These are phyloP conservation scores for Mortierella antarctica DNA, from an alignment of 192 early-diverging fungal genomes.

Conservation along the genomic window DNA sequence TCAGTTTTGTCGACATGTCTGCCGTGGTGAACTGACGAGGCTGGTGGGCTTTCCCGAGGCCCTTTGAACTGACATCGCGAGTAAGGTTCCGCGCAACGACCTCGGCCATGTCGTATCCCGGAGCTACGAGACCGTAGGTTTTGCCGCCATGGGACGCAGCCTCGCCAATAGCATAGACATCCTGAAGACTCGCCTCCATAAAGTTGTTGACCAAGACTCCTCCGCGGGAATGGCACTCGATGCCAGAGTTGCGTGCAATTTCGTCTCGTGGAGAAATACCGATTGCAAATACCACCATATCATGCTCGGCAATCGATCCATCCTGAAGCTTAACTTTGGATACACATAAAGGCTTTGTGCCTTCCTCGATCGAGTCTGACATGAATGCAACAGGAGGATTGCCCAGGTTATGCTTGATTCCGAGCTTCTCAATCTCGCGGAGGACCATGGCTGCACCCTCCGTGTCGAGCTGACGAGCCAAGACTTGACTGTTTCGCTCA, in stretches of 20 bases:
- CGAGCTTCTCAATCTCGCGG: slow-evolving; percentile 65
- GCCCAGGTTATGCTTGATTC: slow-evolving; percentile 39
- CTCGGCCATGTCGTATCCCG: slow-evolving; percentile 81
- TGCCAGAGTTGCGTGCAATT: slow-evolving; percentile 60
- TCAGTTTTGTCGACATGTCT: slow-evolving; percentile 77
- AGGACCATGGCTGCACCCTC: slow-evolving; percentile 63
- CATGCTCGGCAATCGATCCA: slow-evolving; percentile 51
- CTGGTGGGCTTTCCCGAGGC: slow-evolving; percentile 30
- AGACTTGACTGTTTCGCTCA: slow-evolving; percentile 61
- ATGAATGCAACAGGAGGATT: slow-evolving; percentile 51
- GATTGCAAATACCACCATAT: slow-evolving; percentile 66
- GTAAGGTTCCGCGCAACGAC: slow-evolving; percentile 66
- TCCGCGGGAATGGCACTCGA: slow-evolving; percentile 61
- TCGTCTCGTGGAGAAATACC: slow-evolving; percentile 72
- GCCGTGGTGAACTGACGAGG: slow-evolving; percentile 58
- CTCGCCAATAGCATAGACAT: slow-evolving; percentile 74
- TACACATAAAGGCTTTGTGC: not conserved
- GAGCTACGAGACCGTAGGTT: slow-evolving; percentile 70
- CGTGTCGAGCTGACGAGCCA: slow-evolving; percentile 68
- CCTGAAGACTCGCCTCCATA: slow-evolving; percentile 54
- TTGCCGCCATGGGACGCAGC: slow-evolving; percentile 60
- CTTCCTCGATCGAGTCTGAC: slow-evolving; percentile 10
- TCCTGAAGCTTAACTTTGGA: slow-evolving; percentile 48
- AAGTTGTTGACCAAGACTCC: slow-evolving; percentile 67
- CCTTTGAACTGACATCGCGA: slow-evolving; percentile 5